Percentiles rank a stretch among this genome's conserved stretches.
These are phyloP conservation scores for Phytophthora capsici DNA, from an alignment of 352 stramenopile species.

Conservation along the genomic window DNA sequence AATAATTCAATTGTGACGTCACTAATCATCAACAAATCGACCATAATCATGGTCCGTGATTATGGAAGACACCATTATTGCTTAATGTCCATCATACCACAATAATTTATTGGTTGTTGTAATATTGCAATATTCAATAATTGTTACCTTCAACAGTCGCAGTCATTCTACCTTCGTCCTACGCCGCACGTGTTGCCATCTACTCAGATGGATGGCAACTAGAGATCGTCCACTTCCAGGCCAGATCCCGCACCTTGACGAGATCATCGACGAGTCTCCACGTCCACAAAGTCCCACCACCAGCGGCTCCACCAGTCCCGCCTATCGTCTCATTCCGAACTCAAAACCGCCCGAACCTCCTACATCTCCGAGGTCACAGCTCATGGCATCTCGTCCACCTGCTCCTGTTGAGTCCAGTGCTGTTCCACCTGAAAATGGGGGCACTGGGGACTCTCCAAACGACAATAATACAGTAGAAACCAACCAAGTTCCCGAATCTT, in stretches of 20 bases:
- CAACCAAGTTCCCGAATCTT: background rate
- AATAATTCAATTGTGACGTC: too few relatives aligned
- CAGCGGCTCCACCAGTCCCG: constrained; percentile 23
- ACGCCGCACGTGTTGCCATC: constrained; percentile 10
- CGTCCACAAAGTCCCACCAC: constrained; percentile 13
- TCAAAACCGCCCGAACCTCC: constrained; percentile 15
- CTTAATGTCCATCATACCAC: too few relatives aligned
- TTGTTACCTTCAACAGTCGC: background rate
- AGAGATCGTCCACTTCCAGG: constrained; percentile 34
- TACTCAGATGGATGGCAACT: constrained; percentile 41
- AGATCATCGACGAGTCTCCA: constrained; percentile 29
- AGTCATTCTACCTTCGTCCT: constrained; percentile 8
- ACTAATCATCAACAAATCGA: too few relatives aligned
- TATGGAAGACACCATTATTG: too few relatives aligned
- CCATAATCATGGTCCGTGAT: too few relatives aligned
- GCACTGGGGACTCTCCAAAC: background rate
- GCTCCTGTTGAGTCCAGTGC: constrained; percentile 16
- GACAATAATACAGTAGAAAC: background rate
- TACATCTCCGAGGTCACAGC: constrained; percentile 18
- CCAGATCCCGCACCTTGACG: constrained; percentile 27
- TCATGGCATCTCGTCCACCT: constrained; percentile 25
- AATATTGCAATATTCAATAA: too few relatives aligned
- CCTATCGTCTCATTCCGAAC: constrained; percentile 20
- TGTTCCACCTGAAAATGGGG: constrained; percentile 10
- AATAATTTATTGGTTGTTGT: too few relatives aligned